Evolutionary conservation across 805 yeast genomes (phyloP), one percentile per base, ranked within the genome.

Genomic region (Lachancea lanzarotensis): DNA sequence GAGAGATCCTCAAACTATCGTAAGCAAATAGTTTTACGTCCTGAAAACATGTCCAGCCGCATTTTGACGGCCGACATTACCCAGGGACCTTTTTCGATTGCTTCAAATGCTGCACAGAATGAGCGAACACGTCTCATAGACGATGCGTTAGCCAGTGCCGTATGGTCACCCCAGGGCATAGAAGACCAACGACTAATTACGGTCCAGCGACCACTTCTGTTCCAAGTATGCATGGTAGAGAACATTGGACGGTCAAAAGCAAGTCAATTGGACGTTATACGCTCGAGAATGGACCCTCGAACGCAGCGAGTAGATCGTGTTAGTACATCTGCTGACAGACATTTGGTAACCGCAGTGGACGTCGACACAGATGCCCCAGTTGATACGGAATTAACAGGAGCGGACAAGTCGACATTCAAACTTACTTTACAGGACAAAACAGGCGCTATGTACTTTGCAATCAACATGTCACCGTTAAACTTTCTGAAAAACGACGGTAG

Each of bases 241-340:
- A 80, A 82, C 62, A 66, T 76, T 1, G 67, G 81, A 6, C 68
- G 62, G 26, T 76, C 88, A 0, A 64, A 67, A 17, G 56, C 75
- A 17, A 61, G 68, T n/a, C 79, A 76, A 50, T 54, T 81, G 2
- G 91, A 83, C 49, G 74, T 71, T 5, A 66, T 84, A 60, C 65
- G 65, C 18, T 72, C 72, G 29, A 61, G 66, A 41, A 63, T 74
- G n/a, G 80, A 82, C 53, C 78, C 80, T 1, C 78, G 75, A 49
- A 71, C 69, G n/a, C 80, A 76, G 2, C 75, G 76, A 13, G 79
- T 76, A 2, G 91, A 82, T 59, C 62, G 82, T 20, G 59, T 81
- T 35, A 56, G 59, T 20, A 46, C 48, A 16, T 17, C 17, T 15
- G 13, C 38, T 18, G 31, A 38, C 27, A 17, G 33, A 10, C 43